Evolutionary conservation across 1,139 yeast species (phyloP).

Genomic region (Yamadazyma atlantica): DNA sequence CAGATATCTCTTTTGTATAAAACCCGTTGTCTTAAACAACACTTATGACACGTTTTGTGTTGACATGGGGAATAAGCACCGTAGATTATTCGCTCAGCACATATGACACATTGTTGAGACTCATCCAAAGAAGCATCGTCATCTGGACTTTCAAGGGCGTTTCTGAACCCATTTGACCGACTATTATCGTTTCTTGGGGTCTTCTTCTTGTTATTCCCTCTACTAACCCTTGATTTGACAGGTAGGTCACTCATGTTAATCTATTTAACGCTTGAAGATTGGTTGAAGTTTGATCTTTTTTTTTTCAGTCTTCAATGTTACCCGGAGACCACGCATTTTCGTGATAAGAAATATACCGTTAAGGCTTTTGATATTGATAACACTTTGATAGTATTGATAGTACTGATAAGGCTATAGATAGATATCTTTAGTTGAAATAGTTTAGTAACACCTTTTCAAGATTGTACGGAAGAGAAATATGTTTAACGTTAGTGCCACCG

Average conservation of each 20-base stretch:
- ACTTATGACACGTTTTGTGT: conserved; percentile 79
- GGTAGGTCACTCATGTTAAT: conserved; percentile 9
- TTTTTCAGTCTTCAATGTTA: conserved; percentile 1
- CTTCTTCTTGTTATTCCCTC: conserved; percentile 11
- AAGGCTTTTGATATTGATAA: too few relatives aligned
- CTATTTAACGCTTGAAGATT: too few relatives aligned
- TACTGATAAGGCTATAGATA: too few relatives aligned
- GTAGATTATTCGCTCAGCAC: conserved; percentile 68
- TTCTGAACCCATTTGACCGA: conserved; percentile 4
- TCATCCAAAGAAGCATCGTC: conserved; percentile 33
- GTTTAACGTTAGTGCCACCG: conserved; percentile 71
- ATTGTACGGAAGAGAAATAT: conserved; percentile 13
- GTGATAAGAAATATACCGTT: too few relatives aligned
- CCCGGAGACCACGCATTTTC: conserved; percentile 3
- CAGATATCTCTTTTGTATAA: conserved; percentile 73
- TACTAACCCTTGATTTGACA: conserved; percentile 19
- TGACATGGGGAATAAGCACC: conserved; percentile 81
- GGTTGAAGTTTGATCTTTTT: background rate
- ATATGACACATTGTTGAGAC: conserved; percentile 63
- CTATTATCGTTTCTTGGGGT: conserved; percentile 5
- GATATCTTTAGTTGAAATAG: too few relatives aligned
- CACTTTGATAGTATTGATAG: background rate
- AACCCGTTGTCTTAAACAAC: conserved; percentile 83
- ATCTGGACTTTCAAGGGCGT: conserved; percentile 22
- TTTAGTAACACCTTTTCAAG: too few relatives aligned